phyloP scores from a whole-genome alignment of 176 grass and related monocot species.

The Olyra latifolia region DNA sequence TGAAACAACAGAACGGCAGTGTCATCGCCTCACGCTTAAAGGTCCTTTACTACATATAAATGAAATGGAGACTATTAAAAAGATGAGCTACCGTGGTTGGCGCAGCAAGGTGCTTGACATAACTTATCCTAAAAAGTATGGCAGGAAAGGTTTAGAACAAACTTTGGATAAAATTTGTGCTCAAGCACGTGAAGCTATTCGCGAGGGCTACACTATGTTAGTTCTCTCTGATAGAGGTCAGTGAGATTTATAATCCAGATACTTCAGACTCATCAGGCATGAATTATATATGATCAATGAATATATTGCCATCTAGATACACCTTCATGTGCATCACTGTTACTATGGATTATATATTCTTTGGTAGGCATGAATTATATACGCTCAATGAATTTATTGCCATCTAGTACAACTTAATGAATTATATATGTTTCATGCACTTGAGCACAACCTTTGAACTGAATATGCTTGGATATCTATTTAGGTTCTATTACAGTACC shows the following conservation, averaged over 20 bases:
- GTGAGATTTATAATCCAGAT: constrained; percentile 17
- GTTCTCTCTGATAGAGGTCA: constrained; percentile 92
- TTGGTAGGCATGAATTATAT: not conserved
- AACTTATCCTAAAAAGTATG: constrained; percentile 72
- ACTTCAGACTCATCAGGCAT: constrained; percentile 1
- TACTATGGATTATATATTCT: not conserved
- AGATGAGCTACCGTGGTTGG: constrained; percentile 73
- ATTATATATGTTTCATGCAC: not conserved
- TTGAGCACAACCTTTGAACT: not conserved
- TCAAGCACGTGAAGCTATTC: constrained; percentile 69
- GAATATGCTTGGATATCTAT: not conserved
- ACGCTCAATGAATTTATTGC: constrained; percentile 6
- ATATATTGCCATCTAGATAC: constrained; percentile 3
- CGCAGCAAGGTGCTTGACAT: constrained; percentile 78
- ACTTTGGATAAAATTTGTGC: constrained; percentile 69
- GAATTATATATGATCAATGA: not conserved
- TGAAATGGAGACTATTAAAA: constrained; percentile 91
- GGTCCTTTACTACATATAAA: constrained; percentile 74
- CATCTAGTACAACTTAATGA: constrained; percentile 7
- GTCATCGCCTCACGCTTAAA: constrained; percentile 55
- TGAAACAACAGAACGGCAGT: constrained; percentile 79
- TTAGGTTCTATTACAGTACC: not conserved
- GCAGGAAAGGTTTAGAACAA: constrained; percentile 61
- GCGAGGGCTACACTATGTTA: constrained; percentile 62
- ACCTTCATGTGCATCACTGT: not conserved